Conservation (phyloP, 441 rosid species). For the Bruguiera hainesii region DNA sequence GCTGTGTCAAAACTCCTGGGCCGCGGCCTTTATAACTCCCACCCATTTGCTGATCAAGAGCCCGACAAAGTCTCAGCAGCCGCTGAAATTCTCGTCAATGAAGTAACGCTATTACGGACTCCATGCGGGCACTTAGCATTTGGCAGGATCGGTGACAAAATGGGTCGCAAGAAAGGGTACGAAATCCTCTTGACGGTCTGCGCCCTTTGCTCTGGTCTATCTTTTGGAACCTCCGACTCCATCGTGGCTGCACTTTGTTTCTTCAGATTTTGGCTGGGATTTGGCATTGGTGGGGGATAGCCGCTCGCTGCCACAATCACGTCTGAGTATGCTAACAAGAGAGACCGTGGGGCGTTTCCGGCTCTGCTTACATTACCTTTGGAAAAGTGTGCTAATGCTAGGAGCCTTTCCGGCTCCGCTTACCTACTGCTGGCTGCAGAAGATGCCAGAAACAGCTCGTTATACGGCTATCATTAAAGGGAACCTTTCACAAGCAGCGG, state of each 20-base stretch:
- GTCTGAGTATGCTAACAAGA: slow-evolving; percentile 70
- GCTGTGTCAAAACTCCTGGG: slow-evolving; percentile 59
- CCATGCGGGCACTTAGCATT: slow-evolving; percentile 54
- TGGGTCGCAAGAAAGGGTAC: slow-evolving; percentile 58
- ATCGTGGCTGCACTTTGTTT: slow-evolving; percentile 60
- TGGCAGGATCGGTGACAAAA: slow-evolving; percentile 68
- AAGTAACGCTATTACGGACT: slow-evolving; percentile 60
- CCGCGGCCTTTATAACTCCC: slow-evolving; percentile 42
- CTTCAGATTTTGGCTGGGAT: slow-evolving; percentile 71
- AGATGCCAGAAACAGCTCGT: slow-evolving; percentile 60
- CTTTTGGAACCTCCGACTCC: slow-evolving; percentile 38
- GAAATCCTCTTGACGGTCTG: slow-evolving; percentile 53
- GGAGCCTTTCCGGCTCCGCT: slow-evolving; percentile 48
- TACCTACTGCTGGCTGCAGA: slow-evolving; percentile 54
- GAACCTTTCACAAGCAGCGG: slow-evolving; percentile 43
- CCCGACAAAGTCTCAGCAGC: slow-evolving; percentile 45
- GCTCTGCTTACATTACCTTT: slow-evolving; percentile 34
- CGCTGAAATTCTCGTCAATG: slow-evolving; percentile 46
- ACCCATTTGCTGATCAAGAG: not conserved
- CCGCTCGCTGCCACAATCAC: slow-evolving; percentile 70
- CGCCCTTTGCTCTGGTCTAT: slow-evolving; percentile 54
- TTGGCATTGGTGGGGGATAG: slow-evolving; percentile 78
- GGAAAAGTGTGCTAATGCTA: slow-evolving; percentile 50
- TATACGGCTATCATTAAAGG: slow-evolving; percentile 51
- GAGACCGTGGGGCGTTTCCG: slow-evolving; percentile 56